Evolutionary conservation across 768 basidiomycete species (phyloP).

Genomic region (Lactifluus echinatus): DNA sequence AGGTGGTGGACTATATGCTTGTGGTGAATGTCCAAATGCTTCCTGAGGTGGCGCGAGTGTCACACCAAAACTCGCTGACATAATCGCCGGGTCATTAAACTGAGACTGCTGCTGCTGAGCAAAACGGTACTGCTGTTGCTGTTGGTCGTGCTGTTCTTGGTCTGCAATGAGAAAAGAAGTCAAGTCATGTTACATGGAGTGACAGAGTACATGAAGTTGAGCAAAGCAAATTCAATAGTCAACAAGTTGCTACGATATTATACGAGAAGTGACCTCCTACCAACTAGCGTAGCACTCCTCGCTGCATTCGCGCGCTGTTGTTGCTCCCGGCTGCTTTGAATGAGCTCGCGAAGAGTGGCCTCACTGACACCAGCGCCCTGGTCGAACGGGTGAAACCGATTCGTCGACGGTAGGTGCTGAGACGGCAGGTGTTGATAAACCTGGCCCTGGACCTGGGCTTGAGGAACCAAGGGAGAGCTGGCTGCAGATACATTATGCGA

Average conservation of each 20-base stretch:
- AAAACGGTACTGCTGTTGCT: slow-evolving; percentile 26
- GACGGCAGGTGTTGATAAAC: slow-evolving; percentile 28
- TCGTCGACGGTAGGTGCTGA: slow-evolving; percentile 28
- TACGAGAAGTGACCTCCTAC: slow-evolving; percentile 42
- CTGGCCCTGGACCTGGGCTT: slow-evolving; percentile 32
- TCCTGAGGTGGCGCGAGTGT: slow-evolving; percentile 3
- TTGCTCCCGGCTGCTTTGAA: slow-evolving; percentile 59
- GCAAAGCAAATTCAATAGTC: slow-evolving; percentile 18
- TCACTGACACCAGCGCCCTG: slow-evolving; percentile 49
- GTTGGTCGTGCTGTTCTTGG: slow-evolving; percentile 26
- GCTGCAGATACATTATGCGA: slow-evolving; percentile 32
- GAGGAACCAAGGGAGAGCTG: slow-evolving; percentile 41
- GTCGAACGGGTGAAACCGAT: slow-evolving; percentile 51
- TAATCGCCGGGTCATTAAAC: slow-evolving; percentile 15
- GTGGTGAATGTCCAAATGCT: slow-evolving; percentile 4
- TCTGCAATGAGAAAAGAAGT: slow-evolving; percentile 27
- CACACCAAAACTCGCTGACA: slow-evolving; percentile 14
- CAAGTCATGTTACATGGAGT: slow-evolving; percentile 22
- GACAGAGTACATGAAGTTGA: slow-evolving; percentile 21
- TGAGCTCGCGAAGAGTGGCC: slow-evolving; percentile 68
- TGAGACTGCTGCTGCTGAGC: slow-evolving; percentile 20
- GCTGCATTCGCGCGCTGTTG: slow-evolving; percentile 28
- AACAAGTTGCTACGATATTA: slow-evolving; percentile 29
- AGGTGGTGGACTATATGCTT: slow-evolving; percentile 49
- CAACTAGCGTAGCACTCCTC: slow-evolving; percentile 30